Conservation (phyloP, 805 yeast genomes). For the Kuraishia molischiana region DNA sequence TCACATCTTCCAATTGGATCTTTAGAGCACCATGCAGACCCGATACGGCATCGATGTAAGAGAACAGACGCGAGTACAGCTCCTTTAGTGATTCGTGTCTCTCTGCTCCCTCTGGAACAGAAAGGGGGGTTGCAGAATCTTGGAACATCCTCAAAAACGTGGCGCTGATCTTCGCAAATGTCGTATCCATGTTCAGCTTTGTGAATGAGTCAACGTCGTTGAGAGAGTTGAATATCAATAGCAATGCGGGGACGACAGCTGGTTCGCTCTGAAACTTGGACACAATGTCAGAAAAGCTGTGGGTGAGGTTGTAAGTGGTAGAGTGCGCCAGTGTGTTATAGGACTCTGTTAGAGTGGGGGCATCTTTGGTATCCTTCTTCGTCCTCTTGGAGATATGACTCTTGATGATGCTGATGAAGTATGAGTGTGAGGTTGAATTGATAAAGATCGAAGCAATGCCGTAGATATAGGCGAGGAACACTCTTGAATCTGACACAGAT, state of each 20-base stretch:
- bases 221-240: constrained; percentile 8
- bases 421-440: constrained; percentile 12
- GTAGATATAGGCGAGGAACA: constrained; percentile 26
- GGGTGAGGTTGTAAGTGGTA: neutral
- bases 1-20: neutral
- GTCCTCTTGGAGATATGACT: constrained; percentile 10
- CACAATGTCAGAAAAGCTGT: neutral
- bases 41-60: neutral
- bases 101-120: neutral
- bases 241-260: constrained; percentile 6
- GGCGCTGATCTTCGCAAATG: constrained; percentile 4
- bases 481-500: constrained; percentile 12
- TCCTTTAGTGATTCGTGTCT: neutral
- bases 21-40: neutral
- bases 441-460: constrained; percentile 27
- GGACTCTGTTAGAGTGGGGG: constrained; percentile 1
- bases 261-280: constrained; percentile 2
- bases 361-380: constrained; percentile 7
- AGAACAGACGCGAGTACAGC: neutral
- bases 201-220: constrained; percentile 9
- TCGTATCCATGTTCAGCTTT: constrained; percentile 8
- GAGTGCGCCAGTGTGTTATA: neutral
- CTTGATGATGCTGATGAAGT: constrained; percentile 3
- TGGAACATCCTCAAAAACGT: neutral
- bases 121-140: neutral